Conservation (phyloP, 257 asterid species). For the Solanum paucissectum region DNA sequence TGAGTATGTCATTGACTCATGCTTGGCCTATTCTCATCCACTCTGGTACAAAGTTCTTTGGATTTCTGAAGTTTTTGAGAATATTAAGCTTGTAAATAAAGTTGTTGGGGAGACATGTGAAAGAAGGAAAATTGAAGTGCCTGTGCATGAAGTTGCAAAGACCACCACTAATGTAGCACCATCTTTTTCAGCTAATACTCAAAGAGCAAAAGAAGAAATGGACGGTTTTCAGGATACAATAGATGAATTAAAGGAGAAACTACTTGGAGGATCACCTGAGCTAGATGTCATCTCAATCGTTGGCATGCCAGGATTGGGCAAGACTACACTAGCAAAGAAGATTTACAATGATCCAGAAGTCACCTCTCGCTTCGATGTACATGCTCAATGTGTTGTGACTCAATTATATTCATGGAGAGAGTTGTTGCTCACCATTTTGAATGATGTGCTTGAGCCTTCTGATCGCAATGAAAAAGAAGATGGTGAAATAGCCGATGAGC, state of each 20-base stretch:
- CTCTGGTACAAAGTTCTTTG: neutral
- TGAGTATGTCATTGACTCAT: neutral
- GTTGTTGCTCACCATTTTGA: neutral
- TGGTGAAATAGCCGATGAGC: neutral
- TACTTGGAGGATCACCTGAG: neutral
- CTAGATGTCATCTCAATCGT: neutral
- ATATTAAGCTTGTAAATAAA: neutral
- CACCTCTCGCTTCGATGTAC: neutral
- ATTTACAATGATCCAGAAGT: neutral
- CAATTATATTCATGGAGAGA: slow-evolving; percentile 1
- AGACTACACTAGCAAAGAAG: neutral
- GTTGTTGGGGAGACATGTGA: neutral
- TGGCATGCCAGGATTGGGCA: slow-evolving; percentile 1
- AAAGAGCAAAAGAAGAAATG: neutral
- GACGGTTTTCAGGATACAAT: neutral
- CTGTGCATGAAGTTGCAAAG: neutral
- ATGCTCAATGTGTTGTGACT: neutral
- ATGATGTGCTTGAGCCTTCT: neutral
- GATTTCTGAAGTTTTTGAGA: neutral
- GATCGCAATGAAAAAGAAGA: neutral
- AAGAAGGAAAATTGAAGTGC: neutral
- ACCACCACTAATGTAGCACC: neutral
- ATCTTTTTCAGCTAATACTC: neutral
- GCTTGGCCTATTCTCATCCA: neutral
- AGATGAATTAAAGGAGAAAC: neutral